Base-by-base conservation (phyloP, 495 filamentous ascomycete species). In the Neohortaea acidophila region DNA sequence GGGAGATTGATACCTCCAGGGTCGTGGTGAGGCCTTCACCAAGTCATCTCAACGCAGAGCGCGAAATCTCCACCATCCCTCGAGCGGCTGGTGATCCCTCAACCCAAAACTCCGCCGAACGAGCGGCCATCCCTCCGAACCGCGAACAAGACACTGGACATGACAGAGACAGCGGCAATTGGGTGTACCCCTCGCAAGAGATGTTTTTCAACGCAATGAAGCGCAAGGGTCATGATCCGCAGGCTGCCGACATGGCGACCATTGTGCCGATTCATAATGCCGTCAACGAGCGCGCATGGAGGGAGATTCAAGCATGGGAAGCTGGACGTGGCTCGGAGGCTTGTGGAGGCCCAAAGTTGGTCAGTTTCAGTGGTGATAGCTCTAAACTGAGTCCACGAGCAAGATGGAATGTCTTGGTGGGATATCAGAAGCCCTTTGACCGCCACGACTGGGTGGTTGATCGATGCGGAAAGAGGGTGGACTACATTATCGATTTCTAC, bases 401-500 rank as follows among this genome's bases (percentile, higher is more conserved):
- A 17, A 66, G 87, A 33, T 50, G 84, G 33, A 85, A 91, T 52
- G 79, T 73, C 6, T 59, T 81, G 36, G 59, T 94, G 43, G 89
- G 89, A 14, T 94, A 94, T 60, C 74, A 83, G 54, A 63, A 71
- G 24, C 89, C 89, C 28, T 97, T 97, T 56, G 89, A 97, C 61
- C 69, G 89, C 34, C 89, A 97, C 53, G 89, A 97, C 59, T 96
- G 89, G 89, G 79, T 93, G 12, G 77, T 97, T 8, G 86, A 96
- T 58, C 65, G 89, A 41, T 94, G 89, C 48, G 87, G 85, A n/a
- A 78, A 73, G 48, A 68, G 67, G 48, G 60, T 97, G 27, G 89
- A 94, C 53, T 97, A 97, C 55, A 75, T 97, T 19, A 97, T 97
- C 59, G 89, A 97, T 60, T 97, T 96, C 56, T 97, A 97, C 57